phyloP scores from a whole-genome alignment of 202 grass and related monocot genomes.

The Cymbopogon flexuosus region DNA sequence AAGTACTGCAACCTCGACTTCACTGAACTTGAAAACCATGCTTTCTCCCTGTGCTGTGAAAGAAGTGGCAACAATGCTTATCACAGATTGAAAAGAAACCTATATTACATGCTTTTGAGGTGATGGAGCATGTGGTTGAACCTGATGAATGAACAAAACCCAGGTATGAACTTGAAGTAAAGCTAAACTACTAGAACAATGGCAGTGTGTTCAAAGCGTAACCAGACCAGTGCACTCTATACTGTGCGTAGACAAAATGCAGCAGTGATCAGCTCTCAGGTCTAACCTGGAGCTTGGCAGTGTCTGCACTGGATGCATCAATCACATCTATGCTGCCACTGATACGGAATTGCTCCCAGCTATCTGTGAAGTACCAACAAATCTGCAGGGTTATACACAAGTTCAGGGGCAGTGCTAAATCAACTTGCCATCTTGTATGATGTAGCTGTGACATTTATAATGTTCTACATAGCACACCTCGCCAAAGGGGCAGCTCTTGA shows the following conservation, averaged over 20 bases:
- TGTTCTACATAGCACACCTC: slow-evolving; percentile 46
- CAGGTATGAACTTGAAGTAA: background rate
- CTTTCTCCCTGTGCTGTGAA: slow-evolving; percentile 64
- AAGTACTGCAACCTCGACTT: slow-evolving; percentile 81
- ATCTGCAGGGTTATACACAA: slow-evolving; percentile 46
- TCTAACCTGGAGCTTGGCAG: slow-evolving; percentile 65
- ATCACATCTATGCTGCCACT: slow-evolving; percentile 67
- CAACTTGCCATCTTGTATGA: background rate
- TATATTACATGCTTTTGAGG: background rate
- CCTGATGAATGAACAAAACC: background rate
- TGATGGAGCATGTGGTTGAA: background rate
- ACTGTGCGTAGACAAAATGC: background rate
- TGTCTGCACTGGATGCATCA: slow-evolving; percentile 50
- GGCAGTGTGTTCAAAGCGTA: background rate
- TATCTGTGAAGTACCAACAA: slow-evolving; percentile 94
- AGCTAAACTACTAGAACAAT: slow-evolving; percentile 14
- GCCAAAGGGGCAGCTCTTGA: slow-evolving; percentile 55
- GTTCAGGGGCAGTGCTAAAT: background rate
- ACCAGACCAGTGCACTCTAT: background rate
- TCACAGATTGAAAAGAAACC: background rate
- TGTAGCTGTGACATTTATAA: background rate
- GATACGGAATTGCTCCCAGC: slow-evolving; percentile 85
- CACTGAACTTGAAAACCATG: slow-evolving; percentile 67
- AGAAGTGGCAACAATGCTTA: slow-evolving; percentile 15
- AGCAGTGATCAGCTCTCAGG: background rate